Evolutionary conservation across 164 flowering plant species (phyloP).

Genomic region (Magnolia changhungtana): DNA sequence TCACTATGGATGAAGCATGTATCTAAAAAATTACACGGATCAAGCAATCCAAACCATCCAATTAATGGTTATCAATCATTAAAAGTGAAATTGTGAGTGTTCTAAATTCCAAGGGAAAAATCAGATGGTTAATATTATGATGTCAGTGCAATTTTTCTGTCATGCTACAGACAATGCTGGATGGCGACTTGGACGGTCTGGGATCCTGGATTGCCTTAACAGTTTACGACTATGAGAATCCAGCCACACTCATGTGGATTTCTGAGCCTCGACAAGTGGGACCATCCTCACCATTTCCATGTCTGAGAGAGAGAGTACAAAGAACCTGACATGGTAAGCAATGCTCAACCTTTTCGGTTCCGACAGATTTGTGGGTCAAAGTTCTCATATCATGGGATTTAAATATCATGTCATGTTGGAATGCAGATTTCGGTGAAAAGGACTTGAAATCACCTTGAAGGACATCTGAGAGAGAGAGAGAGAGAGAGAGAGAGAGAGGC

Average conservation of each 20-base stretch:
- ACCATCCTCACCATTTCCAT: slow-evolving; percentile 16
- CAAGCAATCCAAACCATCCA: no score
- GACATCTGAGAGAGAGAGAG: slow-evolving; percentile 4
- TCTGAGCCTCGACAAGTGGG: slow-evolving; percentile 10
- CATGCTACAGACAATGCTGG: no score
- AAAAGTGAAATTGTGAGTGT: no score
- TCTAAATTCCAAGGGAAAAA: no score
- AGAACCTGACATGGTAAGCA: slow-evolving; percentile 47
- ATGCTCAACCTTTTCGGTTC: slow-evolving; percentile 37
- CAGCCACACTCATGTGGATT: neutral
- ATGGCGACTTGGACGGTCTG: no score
- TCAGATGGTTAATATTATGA: no score
- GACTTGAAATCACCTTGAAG: slow-evolving; percentile 29
- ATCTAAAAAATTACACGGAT: no score
- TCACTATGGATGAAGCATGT: no score
- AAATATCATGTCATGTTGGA: slow-evolving; percentile 25
- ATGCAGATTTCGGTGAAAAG: slow-evolving; percentile 52
- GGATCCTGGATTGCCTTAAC: no score
- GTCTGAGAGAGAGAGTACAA: slow-evolving; percentile 13
- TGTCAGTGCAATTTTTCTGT: no score
- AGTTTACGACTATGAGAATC: neutral
- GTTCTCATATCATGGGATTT: slow-evolving; percentile 23
- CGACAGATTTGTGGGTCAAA: slow-evolving; percentile 54
- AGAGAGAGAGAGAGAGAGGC: slow-evolving; percentile 8
- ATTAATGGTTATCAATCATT: no score